These are phyloP conservation scores for Thymus quinquecostatus DNA, from an alignment of 257 asterid genomes.

Conservation along the genomic window DNA sequence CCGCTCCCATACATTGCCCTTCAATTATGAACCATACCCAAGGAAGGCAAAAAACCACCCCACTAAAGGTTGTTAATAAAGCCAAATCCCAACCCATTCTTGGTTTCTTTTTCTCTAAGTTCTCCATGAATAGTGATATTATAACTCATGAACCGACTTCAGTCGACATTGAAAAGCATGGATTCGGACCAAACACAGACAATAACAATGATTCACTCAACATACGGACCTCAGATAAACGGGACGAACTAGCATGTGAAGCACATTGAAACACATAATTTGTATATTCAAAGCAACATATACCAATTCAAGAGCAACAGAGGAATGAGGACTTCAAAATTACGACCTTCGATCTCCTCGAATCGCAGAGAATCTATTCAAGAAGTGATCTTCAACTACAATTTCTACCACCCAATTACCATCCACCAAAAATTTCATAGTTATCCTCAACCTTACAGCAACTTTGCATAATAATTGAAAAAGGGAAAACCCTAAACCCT, in stretches of 20 bases:
- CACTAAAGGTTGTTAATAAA: slow-evolving; percentile 97
- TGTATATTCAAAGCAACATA: not conserved
- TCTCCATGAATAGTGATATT: slow-evolving; percentile 1
- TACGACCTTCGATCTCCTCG: not conserved
- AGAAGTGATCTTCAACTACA: not conserved
- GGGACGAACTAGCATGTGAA: not conserved
- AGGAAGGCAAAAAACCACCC: slow-evolving; percentile 63
- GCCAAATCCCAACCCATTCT: slow-evolving; percentile 85
- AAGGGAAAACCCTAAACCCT: not conserved
- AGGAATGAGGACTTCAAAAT: not conserved
- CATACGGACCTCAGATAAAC: not conserved
- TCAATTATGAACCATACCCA: slow-evolving; percentile 82
- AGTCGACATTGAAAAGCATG: not conserved
- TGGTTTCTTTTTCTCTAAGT: slow-evolving; percentile 34
- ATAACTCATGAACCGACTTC: slow-evolving; percentile 17
- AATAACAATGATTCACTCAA: slow-evolving; percentile 1
- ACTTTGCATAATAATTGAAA: not conserved
- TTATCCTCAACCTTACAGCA: not conserved
- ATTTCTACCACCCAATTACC: not conserved
- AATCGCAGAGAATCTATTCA: not conserved
- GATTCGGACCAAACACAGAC: not conserved
- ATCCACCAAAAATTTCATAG: not conserved
- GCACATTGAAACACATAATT: not conserved
- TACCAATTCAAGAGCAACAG: not conserved
- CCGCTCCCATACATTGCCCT: slow-evolving; percentile 99